Percentiles rank a stretch among this genome's conserved stretches.
These are phyloP conservation scores for Fusarium nisikadoi DNA, from an alignment of 2,329 filamentous ascomycete species.

Conservation along the genomic window DNA sequence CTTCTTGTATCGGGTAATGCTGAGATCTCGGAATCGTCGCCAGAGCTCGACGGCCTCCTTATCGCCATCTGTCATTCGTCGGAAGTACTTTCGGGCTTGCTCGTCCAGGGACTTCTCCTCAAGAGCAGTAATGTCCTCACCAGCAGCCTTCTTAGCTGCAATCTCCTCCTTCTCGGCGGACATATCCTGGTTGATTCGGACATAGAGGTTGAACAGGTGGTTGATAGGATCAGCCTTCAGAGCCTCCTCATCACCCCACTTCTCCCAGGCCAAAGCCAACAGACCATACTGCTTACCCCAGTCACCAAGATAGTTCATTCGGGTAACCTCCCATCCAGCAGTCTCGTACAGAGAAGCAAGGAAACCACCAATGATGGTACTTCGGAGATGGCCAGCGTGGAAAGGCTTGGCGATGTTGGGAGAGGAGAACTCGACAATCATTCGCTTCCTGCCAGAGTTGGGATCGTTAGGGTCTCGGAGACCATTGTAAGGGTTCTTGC, in stretches of 20 bases:
- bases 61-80: constrained; percentile 76
- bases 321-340: constrained; percentile 77
- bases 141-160: constrained; percentile 64
- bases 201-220: constrained; percentile 85
- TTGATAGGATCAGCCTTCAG: constrained; percentile 80
- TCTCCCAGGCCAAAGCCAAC: constrained; percentile 75
- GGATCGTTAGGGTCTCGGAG: constrained; percentile 71
- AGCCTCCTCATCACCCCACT: constrained; percentile 78
- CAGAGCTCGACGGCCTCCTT: constrained; percentile 68
- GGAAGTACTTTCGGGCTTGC: constrained; percentile 78
- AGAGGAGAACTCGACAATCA: constrained; percentile 84
- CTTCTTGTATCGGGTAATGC: constrained; percentile 72
- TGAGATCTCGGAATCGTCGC: constrained; percentile 73
- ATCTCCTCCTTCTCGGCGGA: constrained; percentile 73
- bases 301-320: constrained; percentile 68
- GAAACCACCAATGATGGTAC: constrained; percentile 83
- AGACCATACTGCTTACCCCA: constrained; percentile 48
- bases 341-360: constrained; percentile 76
- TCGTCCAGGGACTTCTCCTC: constrained; percentile 73
- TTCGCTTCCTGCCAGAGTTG: constrained; percentile 69
- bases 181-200: constrained; percentile 77
- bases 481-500: constrained; percentile 65
- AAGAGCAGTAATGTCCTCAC: constrained; percentile 60
- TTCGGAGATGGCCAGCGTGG: constrained; percentile 80
- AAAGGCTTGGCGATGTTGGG: constrained; percentile 90